These are phyloP conservation scores for Yarrowia keelungensis DNA, from an alignment of 805 yeast species.

Conservation along the genomic window DNA sequence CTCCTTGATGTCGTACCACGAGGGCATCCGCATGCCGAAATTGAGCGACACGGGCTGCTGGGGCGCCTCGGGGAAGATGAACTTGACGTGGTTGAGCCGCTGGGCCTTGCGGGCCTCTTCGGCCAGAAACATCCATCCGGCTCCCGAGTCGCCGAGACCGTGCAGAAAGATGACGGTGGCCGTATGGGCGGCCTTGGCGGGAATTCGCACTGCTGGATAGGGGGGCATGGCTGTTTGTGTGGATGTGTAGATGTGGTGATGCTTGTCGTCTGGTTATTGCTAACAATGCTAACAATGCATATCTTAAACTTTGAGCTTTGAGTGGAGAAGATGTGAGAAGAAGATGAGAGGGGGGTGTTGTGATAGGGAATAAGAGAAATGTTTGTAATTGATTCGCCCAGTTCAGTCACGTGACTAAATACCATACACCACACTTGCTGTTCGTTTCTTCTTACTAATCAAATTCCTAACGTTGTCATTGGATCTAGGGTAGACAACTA, in stretches of 20 bases:
- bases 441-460: too few relatives aligned
- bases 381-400: too few relatives aligned
- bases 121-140: constrained; percentile 87
- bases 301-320: constrained; percentile 7
- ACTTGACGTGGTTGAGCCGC: constrained; percentile 64
- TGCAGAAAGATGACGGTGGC: constrained; percentile 81
- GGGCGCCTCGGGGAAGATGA: constrained; percentile 94
- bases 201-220: constrained; percentile 43
- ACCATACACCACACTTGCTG: too few relatives aligned
- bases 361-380: too few relatives aligned
- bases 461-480: too few relatives aligned
- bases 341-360: too few relatives aligned
- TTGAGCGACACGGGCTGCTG: constrained; percentile 68
- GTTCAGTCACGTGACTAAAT: too few relatives aligned
- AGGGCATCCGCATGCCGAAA: constrained; percentile 72
- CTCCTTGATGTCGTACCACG: constrained; percentile 82
- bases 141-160: constrained; percentile 91
- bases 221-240: constrained; percentile 17
- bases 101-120: constrained; percentile 57
- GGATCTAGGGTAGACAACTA: too few relatives aligned
- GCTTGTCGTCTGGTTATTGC: too few relatives aligned
- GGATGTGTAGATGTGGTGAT: too few relatives aligned
- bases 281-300: background rate
- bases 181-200: constrained; percentile 56
- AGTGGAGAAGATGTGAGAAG: too few relatives aligned